These are phyloP conservation scores for Pichia cabralensis DNA, from an alignment of 805 yeast species.

Conservation along the genomic window DNA sequence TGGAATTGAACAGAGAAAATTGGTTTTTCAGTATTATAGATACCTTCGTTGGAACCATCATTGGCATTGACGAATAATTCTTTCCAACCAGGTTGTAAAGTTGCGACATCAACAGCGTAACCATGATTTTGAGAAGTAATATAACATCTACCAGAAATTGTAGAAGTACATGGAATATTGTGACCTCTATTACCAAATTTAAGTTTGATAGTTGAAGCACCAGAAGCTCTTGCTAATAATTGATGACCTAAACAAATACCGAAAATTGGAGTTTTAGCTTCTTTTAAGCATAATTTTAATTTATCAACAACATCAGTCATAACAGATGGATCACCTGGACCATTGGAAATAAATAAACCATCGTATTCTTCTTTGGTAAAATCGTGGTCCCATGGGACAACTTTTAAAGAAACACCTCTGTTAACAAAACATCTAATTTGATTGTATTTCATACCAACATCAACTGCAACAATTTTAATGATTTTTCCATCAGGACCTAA, in stretches of 20 bases:
- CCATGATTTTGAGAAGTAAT: constrained; percentile 99
- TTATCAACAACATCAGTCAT: constrained; percentile 58
- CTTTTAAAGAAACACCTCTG: constrained; percentile 92
- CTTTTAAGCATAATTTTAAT: constrained; percentile 46
- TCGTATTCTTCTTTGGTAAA: constrained; percentile 74
- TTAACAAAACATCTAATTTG: constrained; percentile 94
- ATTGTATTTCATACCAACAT: constrained; percentile 96
- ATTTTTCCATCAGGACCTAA: constrained; percentile 66
- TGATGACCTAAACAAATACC: constrained; percentile 99
- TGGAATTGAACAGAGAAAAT: constrained; percentile 97
- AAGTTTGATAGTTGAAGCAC: constrained; percentile 85
- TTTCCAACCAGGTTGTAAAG: constrained; percentile 77
- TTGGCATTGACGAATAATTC: constrained; percentile 92
- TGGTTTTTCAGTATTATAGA: constrained; percentile 80
- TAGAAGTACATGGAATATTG: constrained; percentile 85
- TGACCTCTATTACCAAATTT: constrained; percentile 99
- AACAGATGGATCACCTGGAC: constrained; percentile 98
- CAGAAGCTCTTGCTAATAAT: constrained; percentile 87
- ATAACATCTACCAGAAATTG: constrained; percentile 87
- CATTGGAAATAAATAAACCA: constrained; percentile 93
- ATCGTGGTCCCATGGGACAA: constrained; percentile 94
- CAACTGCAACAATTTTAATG: constrained; percentile 79
- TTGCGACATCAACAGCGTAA: constrained; percentile 81
- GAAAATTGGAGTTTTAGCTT: constrained; percentile 77
- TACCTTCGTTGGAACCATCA: constrained; percentile 98